Conservation (phyloP, 768 basidiomycete species). For the Imleria badia region DNA sequence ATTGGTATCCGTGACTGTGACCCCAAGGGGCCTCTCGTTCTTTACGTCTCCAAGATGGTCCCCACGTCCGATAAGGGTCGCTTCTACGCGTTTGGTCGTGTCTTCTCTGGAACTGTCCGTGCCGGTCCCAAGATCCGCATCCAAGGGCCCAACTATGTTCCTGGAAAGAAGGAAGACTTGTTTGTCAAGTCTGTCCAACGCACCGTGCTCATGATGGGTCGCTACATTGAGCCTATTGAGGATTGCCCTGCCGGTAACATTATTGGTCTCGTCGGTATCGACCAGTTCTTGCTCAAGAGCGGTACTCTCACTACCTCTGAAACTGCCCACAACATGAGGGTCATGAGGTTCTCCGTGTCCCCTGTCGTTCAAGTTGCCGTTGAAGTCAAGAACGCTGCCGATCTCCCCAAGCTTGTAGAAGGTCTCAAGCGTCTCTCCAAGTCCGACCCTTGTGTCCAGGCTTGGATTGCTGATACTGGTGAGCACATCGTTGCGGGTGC, state of each 20-base stretch:
- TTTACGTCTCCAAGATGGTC: constrained; percentile 99
- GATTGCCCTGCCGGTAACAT: constrained; percentile 99
- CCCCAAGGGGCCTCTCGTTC: constrained; percentile 92
- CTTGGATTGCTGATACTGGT: constrained; percentile 88
- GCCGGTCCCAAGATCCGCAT: constrained; percentile 99
- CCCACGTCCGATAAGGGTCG: constrained; percentile 99
- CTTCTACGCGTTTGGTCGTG: constrained; percentile 99
- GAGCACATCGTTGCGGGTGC: constrained; percentile 99
- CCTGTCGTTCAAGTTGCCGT: constrained; percentile 99
- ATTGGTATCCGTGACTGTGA: constrained; percentile 98
- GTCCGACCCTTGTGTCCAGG: constrained; percentile 98
- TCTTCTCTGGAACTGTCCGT: constrained; percentile 97
- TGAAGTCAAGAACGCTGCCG: constrained; percentile 99
- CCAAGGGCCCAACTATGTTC: constrained; percentile 98
- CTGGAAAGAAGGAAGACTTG: constrained; percentile 98
- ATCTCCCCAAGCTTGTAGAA: constrained; percentile 99
- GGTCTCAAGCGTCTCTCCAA: constrained; percentile 99
- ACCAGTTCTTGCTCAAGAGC: constrained; percentile 99
- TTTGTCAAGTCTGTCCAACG: constrained; percentile 99
- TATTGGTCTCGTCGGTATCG: constrained; percentile 97
- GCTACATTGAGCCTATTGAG: constrained; percentile 97
- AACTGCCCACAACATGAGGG: constrained; percentile 99
- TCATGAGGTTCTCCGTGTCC: constrained; percentile 99
- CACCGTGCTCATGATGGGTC: constrained; percentile 99
- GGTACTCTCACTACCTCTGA: constrained; percentile 97